These are phyloP conservation scores for Candida coleopterorum DNA, from an alignment of 805 yeast species.

Conservation along the genomic window DNA sequence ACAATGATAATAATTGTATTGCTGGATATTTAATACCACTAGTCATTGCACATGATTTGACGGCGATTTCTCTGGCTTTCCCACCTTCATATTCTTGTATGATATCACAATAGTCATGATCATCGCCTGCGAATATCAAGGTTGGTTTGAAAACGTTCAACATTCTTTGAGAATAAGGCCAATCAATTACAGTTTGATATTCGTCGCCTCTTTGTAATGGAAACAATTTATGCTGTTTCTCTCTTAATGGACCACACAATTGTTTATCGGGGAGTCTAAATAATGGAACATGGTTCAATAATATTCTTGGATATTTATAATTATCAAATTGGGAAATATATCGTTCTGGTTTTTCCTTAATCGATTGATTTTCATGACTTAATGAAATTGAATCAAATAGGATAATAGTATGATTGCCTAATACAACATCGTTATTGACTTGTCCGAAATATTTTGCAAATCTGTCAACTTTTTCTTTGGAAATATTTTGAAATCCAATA, in stretches of 20 bases:
- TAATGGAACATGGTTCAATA: constrained; percentile 86
- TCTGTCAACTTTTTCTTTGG: constrained; percentile 51
- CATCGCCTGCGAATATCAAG: constrained; percentile 85
- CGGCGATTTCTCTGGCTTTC: constrained; percentile 72
- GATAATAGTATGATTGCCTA: constrained; percentile 69
- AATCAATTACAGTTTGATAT: constrained; percentile 83
- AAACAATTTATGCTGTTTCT: constrained; percentile 50
- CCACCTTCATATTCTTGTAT: constrained; percentile 39
- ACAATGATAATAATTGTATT: constrained; percentile 70
- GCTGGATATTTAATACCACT: constrained; percentile 88
- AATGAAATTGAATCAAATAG: constrained; percentile 80
- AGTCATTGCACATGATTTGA: constrained; percentile 88
- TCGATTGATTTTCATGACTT: constrained; percentile 48
- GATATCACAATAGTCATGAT: constrained; percentile 90
- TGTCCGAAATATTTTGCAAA: constrained; percentile 74
- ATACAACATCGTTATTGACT: constrained; percentile 47
- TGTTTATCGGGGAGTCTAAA: constrained; percentile 61
- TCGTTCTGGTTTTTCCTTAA: constrained; percentile 44
- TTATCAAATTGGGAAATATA: constrained; percentile 41
- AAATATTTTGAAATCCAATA: constrained; percentile 84
- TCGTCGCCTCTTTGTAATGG: constrained; percentile 75
- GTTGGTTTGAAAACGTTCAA: constrained; percentile 59
- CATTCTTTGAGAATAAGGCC: constrained; percentile 53
- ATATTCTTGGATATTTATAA: constrained; percentile 50
- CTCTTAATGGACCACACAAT: constrained; percentile 74